Conservation (phyloP, 352 stramenopile genomes). For the Globisporangium splendens region DNA sequence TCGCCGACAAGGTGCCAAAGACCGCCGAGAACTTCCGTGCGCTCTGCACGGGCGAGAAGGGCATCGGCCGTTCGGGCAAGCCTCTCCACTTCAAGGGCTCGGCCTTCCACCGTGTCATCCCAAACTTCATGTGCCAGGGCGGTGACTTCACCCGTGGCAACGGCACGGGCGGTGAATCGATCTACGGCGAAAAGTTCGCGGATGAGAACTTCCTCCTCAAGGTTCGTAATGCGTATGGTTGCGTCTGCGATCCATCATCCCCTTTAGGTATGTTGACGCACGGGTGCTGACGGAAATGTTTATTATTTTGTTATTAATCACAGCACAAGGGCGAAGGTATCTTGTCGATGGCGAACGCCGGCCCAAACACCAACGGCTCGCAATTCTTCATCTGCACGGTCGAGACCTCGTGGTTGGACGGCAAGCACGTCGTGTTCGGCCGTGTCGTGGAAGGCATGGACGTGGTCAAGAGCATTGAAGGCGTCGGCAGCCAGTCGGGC, state of each 20-base stretch:
- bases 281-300: background rate
- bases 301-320: constrained; percentile 13
- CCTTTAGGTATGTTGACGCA: background rate
- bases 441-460: constrained; percentile 96
- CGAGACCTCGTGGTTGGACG: constrained; percentile 88
- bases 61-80: constrained; percentile 65
- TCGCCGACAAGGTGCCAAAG: constrained; percentile 81
- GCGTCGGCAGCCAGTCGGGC: constrained; percentile 92
- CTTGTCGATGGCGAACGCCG: constrained; percentile 96
- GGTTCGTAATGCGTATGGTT: constrained; percentile 12
- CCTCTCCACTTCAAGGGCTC: constrained; percentile 85
- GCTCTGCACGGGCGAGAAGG: constrained; percentile 56
- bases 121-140: constrained; percentile 95
- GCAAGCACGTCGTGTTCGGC: constrained; percentile 94
- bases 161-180: constrained; percentile 93
- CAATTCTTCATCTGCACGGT: constrained; percentile 97
- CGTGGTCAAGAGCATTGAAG: constrained; percentile 97
- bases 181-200: constrained; percentile 94
- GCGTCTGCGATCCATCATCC: background rate
- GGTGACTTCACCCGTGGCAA: constrained; percentile 93
- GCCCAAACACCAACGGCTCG: constrained; percentile 95
- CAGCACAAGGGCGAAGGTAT: constrained; percentile 90
- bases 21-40: constrained; percentile 58
- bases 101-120: constrained; percentile 92
- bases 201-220: constrained; percentile 95